phyloP scores from a whole-genome alignment of 306 rosid genomes.

The Erythrophleum fordii region DNA sequence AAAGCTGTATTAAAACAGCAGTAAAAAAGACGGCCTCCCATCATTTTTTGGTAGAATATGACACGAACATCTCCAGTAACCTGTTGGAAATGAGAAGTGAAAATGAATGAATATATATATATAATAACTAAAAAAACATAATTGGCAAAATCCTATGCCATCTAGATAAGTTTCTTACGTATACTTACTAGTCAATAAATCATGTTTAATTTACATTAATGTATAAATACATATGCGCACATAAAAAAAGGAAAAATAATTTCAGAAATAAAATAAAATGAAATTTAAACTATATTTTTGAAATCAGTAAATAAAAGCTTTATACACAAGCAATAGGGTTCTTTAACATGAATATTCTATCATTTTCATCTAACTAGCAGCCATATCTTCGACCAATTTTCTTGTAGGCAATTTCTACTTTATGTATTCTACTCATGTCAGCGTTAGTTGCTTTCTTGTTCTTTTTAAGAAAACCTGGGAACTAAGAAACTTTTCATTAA shows the following conservation, averaged over 20 bases:
- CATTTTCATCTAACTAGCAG: neutral
- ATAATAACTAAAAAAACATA: neutral
- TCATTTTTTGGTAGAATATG: conserved; percentile 83
- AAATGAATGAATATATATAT: conserved; percentile 15
- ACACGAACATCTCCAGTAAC: conserved; percentile 89
- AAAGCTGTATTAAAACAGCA: conserved; percentile 93
- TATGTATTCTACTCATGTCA: neutral
- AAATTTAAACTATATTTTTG: neutral
- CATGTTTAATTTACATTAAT: neutral
- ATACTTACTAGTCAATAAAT: neutral
- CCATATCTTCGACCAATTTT: neutral
- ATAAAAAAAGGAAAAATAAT: neutral
- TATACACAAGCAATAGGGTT: neutral
- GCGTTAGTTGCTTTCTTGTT: neutral
- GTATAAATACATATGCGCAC: neutral
- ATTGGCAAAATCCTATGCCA: neutral
- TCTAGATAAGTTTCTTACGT: neutral
- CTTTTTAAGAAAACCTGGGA: neutral
- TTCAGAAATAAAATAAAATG: neutral
- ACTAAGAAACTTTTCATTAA: neutral
- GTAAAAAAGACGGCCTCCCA: conserved; percentile 94
- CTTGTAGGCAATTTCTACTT: neutral
- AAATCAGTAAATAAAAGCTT: neutral
- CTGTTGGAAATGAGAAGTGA: conserved; percentile 46
- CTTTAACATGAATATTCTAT: neutral